Evolutionary conservation across 148 eudicot species (phyloP), one percentile per base, ranked within the genome.

Genomic region (Dianthus caryophyllus): DNA sequence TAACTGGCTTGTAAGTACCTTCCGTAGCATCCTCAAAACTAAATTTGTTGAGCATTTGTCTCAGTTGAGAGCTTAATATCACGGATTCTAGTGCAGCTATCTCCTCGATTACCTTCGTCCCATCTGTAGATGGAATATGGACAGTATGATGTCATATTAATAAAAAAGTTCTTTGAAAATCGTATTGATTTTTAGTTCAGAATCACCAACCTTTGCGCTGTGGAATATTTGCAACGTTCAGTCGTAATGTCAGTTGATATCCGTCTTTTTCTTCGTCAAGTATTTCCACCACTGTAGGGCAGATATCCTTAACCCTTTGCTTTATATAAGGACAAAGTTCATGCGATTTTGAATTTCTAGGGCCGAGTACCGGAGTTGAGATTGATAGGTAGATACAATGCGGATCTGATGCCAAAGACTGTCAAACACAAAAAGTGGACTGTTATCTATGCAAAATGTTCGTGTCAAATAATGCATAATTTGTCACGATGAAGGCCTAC

Each of bases 21-120:
- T 76, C 83, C 55, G 78, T 58, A 61, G 67, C 68, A 38, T 79
- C 88, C 21, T 75, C 72, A 4, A 79, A 52, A 61, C 60, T 74
- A 64, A 82, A 83, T 57, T 71, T 80, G 66, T 65, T 71, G 50
- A 95, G 66, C 60, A 90, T 79, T 65, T 90, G 85, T 79, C 81
- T 86, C 54, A 95, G 82, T 69, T 87, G 93, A 68, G 91, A 86
- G 81, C 90, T 86, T 66, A 88, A 75, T 62, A 94, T 84, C 61
- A 81, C 81, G 38, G 90, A 78, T 79, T 86, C 90, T 50, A 94
- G 73, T 1, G 92, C 79, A 31, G 98, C 84, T 55, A 94, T 86
- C 60, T 80, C 75, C 43, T 83, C 79, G 64, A 94, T 86, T 49
- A 83, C 77, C 83, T 81, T 94, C 47, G 61, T 58, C 15, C 93